Evolutionary conservation across 116 monocot genomes (phyloP), one percentile per base, ranked within the genome.

Genomic region (Dioscorea cayenensis): DNA sequence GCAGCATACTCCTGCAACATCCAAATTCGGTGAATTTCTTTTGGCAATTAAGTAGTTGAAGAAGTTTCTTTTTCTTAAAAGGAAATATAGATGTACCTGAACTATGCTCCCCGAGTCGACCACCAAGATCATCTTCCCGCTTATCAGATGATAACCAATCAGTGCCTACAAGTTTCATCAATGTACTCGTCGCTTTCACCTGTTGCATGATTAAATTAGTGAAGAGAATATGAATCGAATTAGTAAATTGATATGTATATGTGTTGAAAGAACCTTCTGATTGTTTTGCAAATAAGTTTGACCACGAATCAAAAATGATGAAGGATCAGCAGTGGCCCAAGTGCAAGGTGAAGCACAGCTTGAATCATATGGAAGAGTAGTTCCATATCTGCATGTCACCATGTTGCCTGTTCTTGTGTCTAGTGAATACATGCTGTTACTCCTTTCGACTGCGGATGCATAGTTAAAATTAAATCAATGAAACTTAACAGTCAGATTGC

Each of bases 121-220:
- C 69, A 38, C 76, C 73, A 69, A 89, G 81, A 72, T 89, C 81
- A 86, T 89, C 89, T 72, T 89, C 89, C 65, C 86, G 85, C 62
- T 89, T 89, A 69, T 89, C 62, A 65, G 89, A 89, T 49, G 78
- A 83, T 36, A 89, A 16, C 89, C 89, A 89, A 71, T 89, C 89
- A 49, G 86, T 86, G 72, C 65, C 89, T 38, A 89, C 83, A 78
- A 89, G 65, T 79, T 89, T 78, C 89, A 89, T 83, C 78, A 83
- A 76, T 14, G 89, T 86, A 63, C 65, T 50, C 65, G 74, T 75
- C 25, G 81, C 89, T 50, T 89, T 85, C 32, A 86, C 75, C 89
- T 89, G 63, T 63, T 12, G 38, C 50, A 20, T 36, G 7, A 65
- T 50, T 21, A n/a, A 11, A 55, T 16, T 43, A 43, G 43, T 12